Percentiles rank a stretch among this genome's conserved stretches.
Conservation (phyloP, 257 asterid species). For the Nicotiana noctiflora region DNA sequence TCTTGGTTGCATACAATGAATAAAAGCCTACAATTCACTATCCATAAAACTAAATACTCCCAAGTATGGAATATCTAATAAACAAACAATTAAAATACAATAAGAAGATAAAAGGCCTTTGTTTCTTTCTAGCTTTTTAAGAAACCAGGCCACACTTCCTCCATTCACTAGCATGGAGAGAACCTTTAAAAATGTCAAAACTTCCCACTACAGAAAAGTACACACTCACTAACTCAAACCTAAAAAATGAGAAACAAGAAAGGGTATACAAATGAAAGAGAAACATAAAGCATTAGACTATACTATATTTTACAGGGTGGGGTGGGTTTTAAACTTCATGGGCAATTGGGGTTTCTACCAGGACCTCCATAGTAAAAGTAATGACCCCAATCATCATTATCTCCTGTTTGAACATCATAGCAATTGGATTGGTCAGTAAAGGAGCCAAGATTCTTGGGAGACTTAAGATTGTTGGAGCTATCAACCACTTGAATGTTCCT, state of each 20-base stretch:
- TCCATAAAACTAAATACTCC: slow-evolving; percentile 10
- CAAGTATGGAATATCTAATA: slow-evolving; percentile 4
- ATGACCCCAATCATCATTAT: slow-evolving; percentile 80
- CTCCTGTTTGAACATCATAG: slow-evolving; percentile 77
- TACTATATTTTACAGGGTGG: slow-evolving; percentile 27
- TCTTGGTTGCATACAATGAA: too few relatives aligned
- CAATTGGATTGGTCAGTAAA: slow-evolving; percentile 79
- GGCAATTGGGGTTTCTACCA: slow-evolving; percentile 77
- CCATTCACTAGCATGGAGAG: slow-evolving; percentile 32
- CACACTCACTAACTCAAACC: slow-evolving; percentile 38
- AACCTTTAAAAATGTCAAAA: slow-evolving; percentile 37
- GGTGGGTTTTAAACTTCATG: slow-evolving; percentile 19
- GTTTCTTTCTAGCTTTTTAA: slow-evolving; percentile 35
- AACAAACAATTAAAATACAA: slow-evolving; percentile 12
- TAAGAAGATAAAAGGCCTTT: slow-evolving; percentile 38
- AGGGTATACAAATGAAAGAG: slow-evolving; percentile 18
- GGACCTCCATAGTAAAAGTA: slow-evolving; percentile 91
- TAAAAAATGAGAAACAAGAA: neutral
- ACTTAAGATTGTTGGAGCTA: slow-evolving; percentile 66
- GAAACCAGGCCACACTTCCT: slow-evolving; percentile 37
- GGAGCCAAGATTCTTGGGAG: slow-evolving; percentile 65
- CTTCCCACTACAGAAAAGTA: slow-evolving; percentile 26
- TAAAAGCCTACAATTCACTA: neutral
- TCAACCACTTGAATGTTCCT: slow-evolving; percentile 79
- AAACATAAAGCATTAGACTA: neutral